Base-by-base conservation (phyloP, 768 basidiomycete species). In the Podaxis carcinomalis region DNA sequence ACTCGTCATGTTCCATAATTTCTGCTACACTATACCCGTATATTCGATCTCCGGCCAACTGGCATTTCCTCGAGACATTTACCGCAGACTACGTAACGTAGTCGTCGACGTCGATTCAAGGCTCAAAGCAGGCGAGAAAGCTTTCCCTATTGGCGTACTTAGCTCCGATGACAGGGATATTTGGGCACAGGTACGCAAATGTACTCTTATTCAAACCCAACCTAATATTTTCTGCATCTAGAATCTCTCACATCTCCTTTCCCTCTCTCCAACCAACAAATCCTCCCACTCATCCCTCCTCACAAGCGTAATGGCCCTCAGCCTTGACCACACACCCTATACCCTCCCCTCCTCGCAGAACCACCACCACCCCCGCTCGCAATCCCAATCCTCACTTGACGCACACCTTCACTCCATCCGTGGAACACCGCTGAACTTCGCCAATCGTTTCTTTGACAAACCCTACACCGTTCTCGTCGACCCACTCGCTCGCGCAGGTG, bases 401-500 rank as follows among this genome's bases (percentile, higher is more conserved):
- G 82, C 88, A 1, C 94, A 95, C 68, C 79, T 95, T 16, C 84
- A 85, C 63, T 84, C 88, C 59, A 81, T 88, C 53, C 87, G 91
- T 21, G 83, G 85, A 0, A 87, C 87, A 1, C 67, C 73, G 1
- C 74, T 79, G 59, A 85, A 83, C 61, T 82, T 86, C 4, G 77
- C 82, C 46, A 97, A 97, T 67, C 80, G 96, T 36, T 97, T 93
- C 83, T 92, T 87, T 71, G 95, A 98, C 77, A 98, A 97, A 73
- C 80, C 88, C 1, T 82, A 90, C 40, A 88, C 87, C 3, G 75
- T 97, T 57, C 82, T 92, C 51, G 87, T 98, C 39, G 95, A 98
- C 70, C 83, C 88, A 0, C 90, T 89, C 57, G 87, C 88, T 1
- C 86, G 92, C 39, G 91, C 92, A 5, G 92, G 93, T 40, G 89